Conservation (phyloP, 2,329 filamentous ascomycete genomes). For the Thermochaetoides dissita region DNA sequence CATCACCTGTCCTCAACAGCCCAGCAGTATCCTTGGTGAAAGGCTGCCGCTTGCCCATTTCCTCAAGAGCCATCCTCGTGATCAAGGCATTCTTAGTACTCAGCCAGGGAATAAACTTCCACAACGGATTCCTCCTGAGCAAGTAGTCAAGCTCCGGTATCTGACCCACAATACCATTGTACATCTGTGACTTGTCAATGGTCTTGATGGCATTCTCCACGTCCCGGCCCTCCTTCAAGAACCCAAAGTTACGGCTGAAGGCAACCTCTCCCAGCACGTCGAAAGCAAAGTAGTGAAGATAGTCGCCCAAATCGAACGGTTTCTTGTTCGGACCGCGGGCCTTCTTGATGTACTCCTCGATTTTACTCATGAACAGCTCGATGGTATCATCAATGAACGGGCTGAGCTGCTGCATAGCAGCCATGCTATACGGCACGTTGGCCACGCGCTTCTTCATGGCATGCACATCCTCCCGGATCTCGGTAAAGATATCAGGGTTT, state of each 20-base stretch:
- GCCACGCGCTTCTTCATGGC: slow-evolving; percentile 40
- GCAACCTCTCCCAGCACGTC: slow-evolving; percentile 38
- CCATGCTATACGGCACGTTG: slow-evolving; percentile 39
- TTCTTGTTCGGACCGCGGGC: slow-evolving; percentile 10
- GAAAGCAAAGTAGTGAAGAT: slow-evolving; percentile 32
- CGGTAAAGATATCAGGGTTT: slow-evolving; percentile 45
- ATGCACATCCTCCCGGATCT: slow-evolving; percentile 39
- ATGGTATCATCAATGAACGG: slow-evolving; percentile 39
- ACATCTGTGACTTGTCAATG: slow-evolving; percentile 37
- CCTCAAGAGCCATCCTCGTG: slow-evolving; percentile 37
- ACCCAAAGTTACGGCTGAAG: slow-evolving; percentile 38
- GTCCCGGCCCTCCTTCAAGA: slow-evolving; percentile 34
- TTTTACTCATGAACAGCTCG: slow-evolving; percentile 28
- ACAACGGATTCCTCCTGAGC: slow-evolving; percentile 35
- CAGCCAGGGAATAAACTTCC: slow-evolving; percentile 28
- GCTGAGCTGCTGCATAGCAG: slow-evolving; percentile 36
- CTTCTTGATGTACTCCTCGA: slow-evolving; percentile 24
- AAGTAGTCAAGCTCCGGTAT: slow-evolving; percentile 34
- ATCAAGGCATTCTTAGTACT: slow-evolving; percentile 33
- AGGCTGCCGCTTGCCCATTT: slow-evolving; percentile 31
- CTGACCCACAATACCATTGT: slow-evolving; percentile 39
- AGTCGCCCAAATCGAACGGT: slow-evolving; percentile 32
- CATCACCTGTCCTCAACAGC: slow-evolving; percentile 25
- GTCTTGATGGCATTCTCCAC: slow-evolving; percentile 37
- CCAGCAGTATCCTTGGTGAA: slow-evolving; percentile 32